Evolutionary conservation across 129 eudicot genomes (phyloP).

Genomic region (Centrapalus pauciflorus): DNA sequence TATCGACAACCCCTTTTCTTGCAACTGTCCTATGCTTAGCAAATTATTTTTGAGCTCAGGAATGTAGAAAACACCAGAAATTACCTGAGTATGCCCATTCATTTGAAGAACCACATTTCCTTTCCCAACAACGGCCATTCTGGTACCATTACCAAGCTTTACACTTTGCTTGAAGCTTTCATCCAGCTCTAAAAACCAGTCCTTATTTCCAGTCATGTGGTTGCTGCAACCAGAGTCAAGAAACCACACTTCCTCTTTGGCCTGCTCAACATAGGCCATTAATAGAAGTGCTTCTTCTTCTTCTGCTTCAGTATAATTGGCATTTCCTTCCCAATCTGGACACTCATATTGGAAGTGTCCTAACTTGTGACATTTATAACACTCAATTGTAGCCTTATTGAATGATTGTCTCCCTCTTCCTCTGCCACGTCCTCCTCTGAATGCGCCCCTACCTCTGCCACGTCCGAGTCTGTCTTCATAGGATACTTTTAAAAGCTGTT

Average conservation of each 20-base stretch:
- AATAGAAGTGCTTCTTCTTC: not conserved
- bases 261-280: not conserved
- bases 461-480: too few species aligned
- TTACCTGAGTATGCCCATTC: constrained; percentile 8
- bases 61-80: too few species aligned
- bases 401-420: not conserved
- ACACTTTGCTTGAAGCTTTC: not conserved
- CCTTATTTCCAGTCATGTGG: not conserved
- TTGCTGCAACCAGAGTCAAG: too few species aligned
- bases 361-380: not conserved
- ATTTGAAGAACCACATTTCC: not conserved
- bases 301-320: not conserved
- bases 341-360: too few species aligned
- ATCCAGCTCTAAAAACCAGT: not conserved
- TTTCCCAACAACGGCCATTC: not conserved
- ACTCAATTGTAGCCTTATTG: not conserved
- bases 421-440: constrained; percentile 3
- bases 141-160: constrained; percentile 4
- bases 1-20: constrained; percentile 4
- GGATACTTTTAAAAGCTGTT: too few species aligned
- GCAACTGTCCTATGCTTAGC: not conserved
- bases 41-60: not conserved
- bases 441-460: too few species aligned
- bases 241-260: too few species aligned
- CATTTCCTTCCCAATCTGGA: not conserved